phyloP scores from a whole-genome alignment of 495 filamentous ascomycete species.

The Terfezia claveryi region DNA sequence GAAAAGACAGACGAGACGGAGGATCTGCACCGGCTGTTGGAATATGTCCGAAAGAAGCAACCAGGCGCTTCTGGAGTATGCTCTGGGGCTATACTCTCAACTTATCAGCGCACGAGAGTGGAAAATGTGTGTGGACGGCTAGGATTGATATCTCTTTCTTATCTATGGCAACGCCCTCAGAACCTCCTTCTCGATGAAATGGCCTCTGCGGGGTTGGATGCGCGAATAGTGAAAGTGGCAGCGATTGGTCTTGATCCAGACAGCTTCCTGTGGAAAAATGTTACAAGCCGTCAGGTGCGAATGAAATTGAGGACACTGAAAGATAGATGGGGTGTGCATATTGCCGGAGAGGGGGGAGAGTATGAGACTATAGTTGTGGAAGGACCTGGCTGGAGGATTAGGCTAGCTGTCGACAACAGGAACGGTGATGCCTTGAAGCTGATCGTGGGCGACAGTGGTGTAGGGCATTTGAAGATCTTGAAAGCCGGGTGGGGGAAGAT shows the following conservation, averaged over 20 bases:
- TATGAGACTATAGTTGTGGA: slow-evolving; percentile 83
- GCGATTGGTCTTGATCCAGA: slow-evolving; percentile 63
- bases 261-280: slow-evolving; percentile 61
- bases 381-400: slow-evolving; percentile 42
- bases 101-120: slow-evolving; percentile 83
- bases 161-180: slow-evolving; percentile 71
- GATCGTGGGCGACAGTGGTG: slow-evolving; percentile 47
- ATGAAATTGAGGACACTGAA: slow-evolving; percentile 37
- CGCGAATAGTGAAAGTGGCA: slow-evolving; percentile 82
- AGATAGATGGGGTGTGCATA: slow-evolving; percentile 42
- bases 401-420: slow-evolving; percentile 38
- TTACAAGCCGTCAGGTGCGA: slow-evolving; percentile 32
- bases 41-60: slow-evolving; percentile 35
- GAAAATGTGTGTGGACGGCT: slow-evolving; percentile 68
- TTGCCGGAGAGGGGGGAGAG: slow-evolving; percentile 73
- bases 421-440: slow-evolving; percentile 28
- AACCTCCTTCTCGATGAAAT: slow-evolving; percentile 56
- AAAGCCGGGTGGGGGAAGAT: slow-evolving; percentile 27
- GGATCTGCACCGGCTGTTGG: slow-evolving; percentile 51
- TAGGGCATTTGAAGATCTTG: slow-evolving; percentile 34
- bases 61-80: slow-evolving; percentile 66
- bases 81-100: slow-evolving; percentile 78
- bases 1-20: slow-evolving; percentile 56
- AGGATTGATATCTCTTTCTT: slow-evolving; percentile 57
- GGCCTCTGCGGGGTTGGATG: slow-evolving; percentile 49